A percentile compares a stretch with the other conserved stretches of the same genome.
phyloP scores from a whole-genome alignment of 306 rosid genomes.

The Lathyrus aphaca region DNA sequence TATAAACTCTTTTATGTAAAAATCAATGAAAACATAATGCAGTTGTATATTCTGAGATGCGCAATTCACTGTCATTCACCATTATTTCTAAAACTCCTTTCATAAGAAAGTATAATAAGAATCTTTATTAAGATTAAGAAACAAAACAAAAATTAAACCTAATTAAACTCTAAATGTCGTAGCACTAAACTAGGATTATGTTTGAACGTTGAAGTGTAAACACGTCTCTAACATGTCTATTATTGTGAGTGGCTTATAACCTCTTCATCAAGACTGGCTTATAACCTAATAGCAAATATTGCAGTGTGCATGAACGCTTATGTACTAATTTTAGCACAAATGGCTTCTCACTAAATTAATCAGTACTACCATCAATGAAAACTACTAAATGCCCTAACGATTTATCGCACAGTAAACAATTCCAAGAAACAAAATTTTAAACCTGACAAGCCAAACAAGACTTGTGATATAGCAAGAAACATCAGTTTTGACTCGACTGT shows the following conservation, averaged over 20 bases:
- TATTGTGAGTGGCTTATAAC: neutral
- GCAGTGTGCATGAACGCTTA: neutral
- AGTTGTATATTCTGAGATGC: no score
- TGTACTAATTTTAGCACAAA: neutral
- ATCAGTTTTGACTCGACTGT: slow-evolving; percentile 32
- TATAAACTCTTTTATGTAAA: no score
- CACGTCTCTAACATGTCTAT: neutral
- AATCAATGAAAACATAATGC: no score
- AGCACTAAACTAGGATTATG: neutral
- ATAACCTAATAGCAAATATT: neutral
- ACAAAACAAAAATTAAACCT: neutral
- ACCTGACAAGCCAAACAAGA: slow-evolving; percentile 12
- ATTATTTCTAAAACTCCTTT: no score
- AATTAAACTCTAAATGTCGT: neutral
- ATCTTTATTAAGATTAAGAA: neutral
- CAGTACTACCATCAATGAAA: neutral
- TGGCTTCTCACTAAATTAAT: neutral
- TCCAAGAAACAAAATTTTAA: neutral
- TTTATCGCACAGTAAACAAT: neutral
- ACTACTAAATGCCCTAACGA: neutral
- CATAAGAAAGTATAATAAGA: neutral
- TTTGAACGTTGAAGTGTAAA: neutral
- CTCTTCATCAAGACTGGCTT: neutral
- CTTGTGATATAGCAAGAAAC: slow-evolving; percentile 18
- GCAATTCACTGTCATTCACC: no score